Conservation (phyloP, 805 yeast species). For the Hanseniaspora osmophila region DNA sequence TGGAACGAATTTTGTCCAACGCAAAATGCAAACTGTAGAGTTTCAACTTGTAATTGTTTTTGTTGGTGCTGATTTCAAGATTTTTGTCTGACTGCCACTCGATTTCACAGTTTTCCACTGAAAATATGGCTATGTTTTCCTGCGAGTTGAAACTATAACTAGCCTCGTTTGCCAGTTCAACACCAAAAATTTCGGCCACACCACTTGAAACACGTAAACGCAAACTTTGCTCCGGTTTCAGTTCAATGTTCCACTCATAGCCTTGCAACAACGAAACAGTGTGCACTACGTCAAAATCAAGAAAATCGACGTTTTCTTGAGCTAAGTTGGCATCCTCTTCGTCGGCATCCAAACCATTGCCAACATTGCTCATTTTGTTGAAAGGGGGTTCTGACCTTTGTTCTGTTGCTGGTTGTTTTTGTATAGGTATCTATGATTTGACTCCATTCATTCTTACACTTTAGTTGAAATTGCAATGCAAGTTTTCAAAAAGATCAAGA, state of each 20-base stretch:
- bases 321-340: neutral
- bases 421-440: neutral
- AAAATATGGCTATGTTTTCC: conserved; percentile 35
- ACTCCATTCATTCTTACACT: neutral
- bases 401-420: neutral
- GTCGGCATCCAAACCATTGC: neutral
- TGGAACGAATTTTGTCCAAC: conserved; percentile 40
- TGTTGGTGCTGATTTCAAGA: conserved; percentile 9
- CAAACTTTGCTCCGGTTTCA: conserved; percentile 27
- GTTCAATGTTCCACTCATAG: conserved; percentile 21
- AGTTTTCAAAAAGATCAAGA: too few relatives aligned
- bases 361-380: neutral
- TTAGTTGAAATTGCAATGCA: too few relatives aligned
- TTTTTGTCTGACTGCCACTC: conserved; percentile 28
- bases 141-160: conserved; percentile 45
- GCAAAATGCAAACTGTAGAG: conserved; percentile 65
- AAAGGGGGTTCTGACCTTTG: neutral
- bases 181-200: conserved; percentile 80
- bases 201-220: conserved; percentile 38
- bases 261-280: conserved; percentile 12
- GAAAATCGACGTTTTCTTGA: neutral
- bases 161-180: conserved; percentile 67
- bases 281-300: conserved; percentile 9
- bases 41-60: conserved; percentile 43
- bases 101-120: conserved; percentile 54